These are phyloP conservation scores for Auxenochlorella pyrenoidosa DNA, from an alignment of 139 green algal species.

Conservation along the genomic window DNA sequence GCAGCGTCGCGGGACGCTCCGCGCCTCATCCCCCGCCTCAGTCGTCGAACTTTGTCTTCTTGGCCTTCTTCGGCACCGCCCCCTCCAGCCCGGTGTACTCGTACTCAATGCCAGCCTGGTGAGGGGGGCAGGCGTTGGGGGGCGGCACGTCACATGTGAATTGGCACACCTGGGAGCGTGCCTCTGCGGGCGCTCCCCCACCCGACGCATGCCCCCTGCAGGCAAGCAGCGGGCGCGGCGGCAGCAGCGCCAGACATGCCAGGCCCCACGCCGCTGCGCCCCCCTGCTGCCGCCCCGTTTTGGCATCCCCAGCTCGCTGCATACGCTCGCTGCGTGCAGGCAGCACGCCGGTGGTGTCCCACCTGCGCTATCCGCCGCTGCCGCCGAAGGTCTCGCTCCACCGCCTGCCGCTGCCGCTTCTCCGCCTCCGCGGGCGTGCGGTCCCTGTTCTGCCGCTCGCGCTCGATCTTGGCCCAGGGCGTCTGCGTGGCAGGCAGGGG, in stretches of 20 bases:
- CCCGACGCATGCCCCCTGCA: no score
- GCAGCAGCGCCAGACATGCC: no score
- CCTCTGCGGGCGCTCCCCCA: no score
- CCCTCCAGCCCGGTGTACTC: constrained; percentile 66
- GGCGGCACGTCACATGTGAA: no score
- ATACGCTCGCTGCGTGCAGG: neutral
- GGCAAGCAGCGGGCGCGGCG: no score
- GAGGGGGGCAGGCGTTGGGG: no score
- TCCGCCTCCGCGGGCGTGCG: constrained; percentile 53
- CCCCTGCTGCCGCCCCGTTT: no score
- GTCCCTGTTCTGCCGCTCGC: constrained; percentile 73
- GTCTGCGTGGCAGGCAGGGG: constrained; percentile 33
- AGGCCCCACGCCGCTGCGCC: no score
- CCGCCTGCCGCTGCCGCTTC: constrained; percentile 47
- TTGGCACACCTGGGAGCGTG: no score
- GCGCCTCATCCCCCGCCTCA: neutral
- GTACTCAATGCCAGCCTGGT: constrained; percentile 85
- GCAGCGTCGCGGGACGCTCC: no score
- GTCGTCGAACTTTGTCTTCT: constrained; percentile 36
- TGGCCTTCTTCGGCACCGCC: constrained; percentile 11
- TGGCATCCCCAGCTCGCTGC: no score
- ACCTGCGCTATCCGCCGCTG: constrained; percentile 63
- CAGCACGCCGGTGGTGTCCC: neutral
- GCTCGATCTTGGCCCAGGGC: constrained; percentile 81
- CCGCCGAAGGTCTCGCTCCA: constrained; percentile 66